Evolutionary conservation across 2,329 filamentous ascomycete genomes (phyloP).

Genomic region (Aspergillus pseudoviridinutans): DNA sequence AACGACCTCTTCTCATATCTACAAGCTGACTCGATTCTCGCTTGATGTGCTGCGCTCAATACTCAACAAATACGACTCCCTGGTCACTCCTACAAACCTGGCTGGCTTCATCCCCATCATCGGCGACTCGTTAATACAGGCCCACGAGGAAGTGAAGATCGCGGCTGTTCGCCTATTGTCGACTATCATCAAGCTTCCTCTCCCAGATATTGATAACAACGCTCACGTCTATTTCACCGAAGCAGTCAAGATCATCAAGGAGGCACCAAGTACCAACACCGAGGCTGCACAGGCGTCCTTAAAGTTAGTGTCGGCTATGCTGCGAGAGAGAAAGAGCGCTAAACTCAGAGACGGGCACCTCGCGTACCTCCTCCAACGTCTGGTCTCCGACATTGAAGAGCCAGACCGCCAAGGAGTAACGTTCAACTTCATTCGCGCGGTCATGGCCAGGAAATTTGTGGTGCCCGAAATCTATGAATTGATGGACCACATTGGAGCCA

Average conservation of each 20-base stretch:
- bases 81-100: slow-evolving; percentile 76
- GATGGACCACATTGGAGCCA: slow-evolving; percentile 78
- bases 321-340: slow-evolving; percentile 75
- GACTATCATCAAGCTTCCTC: slow-evolving; percentile 77
- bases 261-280: slow-evolving; percentile 70
- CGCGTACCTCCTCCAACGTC: slow-evolving; percentile 73
- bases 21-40: slow-evolving; percentile 84
- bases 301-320: slow-evolving; percentile 79
- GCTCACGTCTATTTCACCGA: slow-evolving; percentile 79
- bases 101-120: slow-evolving; percentile 83
- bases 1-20: slow-evolving; percentile 71
- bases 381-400: slow-evolving; percentile 87
- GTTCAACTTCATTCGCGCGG: slow-evolving; percentile 87
- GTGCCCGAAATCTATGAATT: slow-evolving; percentile 87
- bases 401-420: slow-evolving; percentile 88
- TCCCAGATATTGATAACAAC: slow-evolving; percentile 65
- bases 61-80: slow-evolving; percentile 77
- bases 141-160: slow-evolving; percentile 89
- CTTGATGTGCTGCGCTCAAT: slow-evolving; percentile 81
- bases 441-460: slow-evolving; percentile 79
- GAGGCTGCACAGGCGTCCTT: slow-evolving; percentile 84
- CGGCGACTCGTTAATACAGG: slow-evolving; percentile 77
- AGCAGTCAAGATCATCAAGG: slow-evolving; percentile 75
- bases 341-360: slow-evolving; percentile 75
- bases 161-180: slow-evolving; percentile 81